These are phyloP conservation scores for Aspergillus neotritici DNA, from an alignment of 2,329 filamentous ascomycete species.

Conservation along the genomic window DNA sequence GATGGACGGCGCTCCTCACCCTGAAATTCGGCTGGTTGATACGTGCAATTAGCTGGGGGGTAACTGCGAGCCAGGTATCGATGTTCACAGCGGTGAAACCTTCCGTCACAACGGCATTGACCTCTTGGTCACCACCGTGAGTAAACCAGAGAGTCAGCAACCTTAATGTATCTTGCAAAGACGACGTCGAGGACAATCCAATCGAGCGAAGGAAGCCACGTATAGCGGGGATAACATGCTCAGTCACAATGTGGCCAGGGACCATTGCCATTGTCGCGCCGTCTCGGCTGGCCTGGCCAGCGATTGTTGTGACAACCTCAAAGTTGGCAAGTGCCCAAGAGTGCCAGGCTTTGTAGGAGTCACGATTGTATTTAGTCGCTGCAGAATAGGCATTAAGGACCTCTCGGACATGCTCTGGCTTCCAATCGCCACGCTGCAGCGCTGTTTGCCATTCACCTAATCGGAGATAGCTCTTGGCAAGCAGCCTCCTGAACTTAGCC, in stretches of 20 bases:
- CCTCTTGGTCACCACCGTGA: constrained; percentile 80
- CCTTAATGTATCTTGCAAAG: constrained; percentile 88
- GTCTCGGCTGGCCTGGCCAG: constrained; percentile 59
- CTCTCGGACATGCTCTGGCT: constrained; percentile 76
- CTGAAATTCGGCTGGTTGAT: constrained; percentile 93
- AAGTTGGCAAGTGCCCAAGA: constrained; percentile 98
- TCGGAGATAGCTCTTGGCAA: constrained; percentile 93
- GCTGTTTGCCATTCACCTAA: constrained; percentile 94
- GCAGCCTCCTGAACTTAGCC: constrained; percentile 59
- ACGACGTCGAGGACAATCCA: constrained; percentile 81
- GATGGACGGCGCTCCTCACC: constrained; percentile 86
- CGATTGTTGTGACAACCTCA: constrained; percentile 84
- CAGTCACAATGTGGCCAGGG: constrained; percentile 65
- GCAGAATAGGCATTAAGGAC: constrained; percentile 86
- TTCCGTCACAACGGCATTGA: constrained; percentile 81
- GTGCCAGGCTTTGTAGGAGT: constrained; percentile 99
- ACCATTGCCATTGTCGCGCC: constrained; percentile 42
- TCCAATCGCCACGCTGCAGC: constrained; percentile 83
- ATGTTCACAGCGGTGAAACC: constrained; percentile 89
- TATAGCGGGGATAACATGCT: constrained; percentile 91
- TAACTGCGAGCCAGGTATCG: constrained; percentile 97
- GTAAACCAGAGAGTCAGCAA: constrained; percentile 94
- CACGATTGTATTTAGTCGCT: constrained; percentile 87
- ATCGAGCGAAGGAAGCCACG: constrained; percentile 98
- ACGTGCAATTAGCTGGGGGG: constrained; percentile 91